Evolutionary conservation across 345 rosid species (phyloP).

Genomic region (Eucalyptus polyanthemos): DNA sequence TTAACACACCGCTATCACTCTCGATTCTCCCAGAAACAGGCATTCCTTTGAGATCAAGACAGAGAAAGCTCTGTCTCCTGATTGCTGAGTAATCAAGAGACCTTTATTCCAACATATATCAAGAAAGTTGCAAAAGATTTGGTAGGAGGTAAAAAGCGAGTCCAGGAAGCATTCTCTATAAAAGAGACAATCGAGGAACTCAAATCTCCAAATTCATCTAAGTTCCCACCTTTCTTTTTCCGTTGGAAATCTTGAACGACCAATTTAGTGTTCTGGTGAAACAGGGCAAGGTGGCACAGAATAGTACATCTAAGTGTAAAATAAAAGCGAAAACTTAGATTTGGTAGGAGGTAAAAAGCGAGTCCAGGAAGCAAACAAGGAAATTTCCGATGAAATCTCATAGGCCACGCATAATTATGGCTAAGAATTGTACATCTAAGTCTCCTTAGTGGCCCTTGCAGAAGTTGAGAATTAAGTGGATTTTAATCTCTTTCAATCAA

Average conservation of each 20-base stretch:
- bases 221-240: too few relatives aligned
- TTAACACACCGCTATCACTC: too few relatives aligned
- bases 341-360: not conserved
- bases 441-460: not conserved
- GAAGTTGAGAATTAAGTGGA: not conserved
- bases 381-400: not conserved
- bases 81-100: not conserved
- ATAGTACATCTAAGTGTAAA: too few relatives aligned
- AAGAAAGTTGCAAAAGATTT: not conserved
- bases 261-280: too few relatives aligned
- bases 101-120: not conserved
- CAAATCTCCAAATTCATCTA: not conserved
- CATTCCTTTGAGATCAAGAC: too few relatives aligned
- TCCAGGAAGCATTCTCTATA: not conserved
- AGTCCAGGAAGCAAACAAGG: not conserved
- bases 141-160: too few relatives aligned
- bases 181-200: not conserved
- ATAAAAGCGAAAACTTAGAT: not conserved
- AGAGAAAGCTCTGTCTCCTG: not conserved
- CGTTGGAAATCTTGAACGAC: too few relatives aligned
- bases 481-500: not conserved
- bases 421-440: too few relatives aligned
- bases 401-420: not conserved
- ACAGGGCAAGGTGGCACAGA: too few relatives aligned
- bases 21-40: too few relatives aligned